A percentile compares a stretch with the other conserved stretches of the same genome.
These are phyloP conservation scores for Emydomyces testavorans DNA, from an alignment of 2,329 filamentous ascomycete species.

Conservation along the genomic window DNA sequence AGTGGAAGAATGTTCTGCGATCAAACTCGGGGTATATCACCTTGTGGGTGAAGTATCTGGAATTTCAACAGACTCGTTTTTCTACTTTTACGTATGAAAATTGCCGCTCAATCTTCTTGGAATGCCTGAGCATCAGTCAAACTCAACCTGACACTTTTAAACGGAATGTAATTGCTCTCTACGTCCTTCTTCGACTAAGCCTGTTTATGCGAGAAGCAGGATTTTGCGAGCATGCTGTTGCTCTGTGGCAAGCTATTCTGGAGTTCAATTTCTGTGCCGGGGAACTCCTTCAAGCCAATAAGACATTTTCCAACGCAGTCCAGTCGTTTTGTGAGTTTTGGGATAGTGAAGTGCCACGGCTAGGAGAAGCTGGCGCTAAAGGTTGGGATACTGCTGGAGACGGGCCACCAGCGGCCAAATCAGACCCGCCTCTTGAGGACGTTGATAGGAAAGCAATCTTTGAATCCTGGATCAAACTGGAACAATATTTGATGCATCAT, in stretches of 20 bases:
- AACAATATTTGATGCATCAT: conserved; percentile 40
- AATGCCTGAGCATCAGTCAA: conserved; percentile 42
- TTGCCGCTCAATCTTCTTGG: conserved; percentile 48
- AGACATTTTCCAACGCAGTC: conserved; percentile 16
- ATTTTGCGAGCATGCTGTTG: conserved; percentile 63
- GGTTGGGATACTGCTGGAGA: conserved; percentile 49
- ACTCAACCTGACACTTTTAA: conserved; percentile 15
- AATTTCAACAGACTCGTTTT: conserved; percentile 59
- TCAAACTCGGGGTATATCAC: conserved; percentile 47
- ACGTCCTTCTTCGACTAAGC: conserved; percentile 65
- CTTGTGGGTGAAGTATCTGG: conserved; percentile 63
- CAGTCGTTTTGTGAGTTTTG: conserved; percentile 61
- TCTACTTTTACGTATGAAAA: conserved; percentile 56
- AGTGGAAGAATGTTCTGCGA: conserved; percentile 54
- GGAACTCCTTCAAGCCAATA: conserved; percentile 18
- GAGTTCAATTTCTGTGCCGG: conserved; percentile 59
- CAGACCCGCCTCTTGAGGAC: conserved; percentile 18
- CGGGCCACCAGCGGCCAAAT: conserved; percentile 27
- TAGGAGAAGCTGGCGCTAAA: conserved; percentile 60
- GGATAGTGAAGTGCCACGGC: conserved; percentile 68
- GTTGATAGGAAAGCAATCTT: conserved; percentile 27
- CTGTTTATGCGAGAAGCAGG: conserved; percentile 64
- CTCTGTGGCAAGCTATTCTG: conserved; percentile 70
- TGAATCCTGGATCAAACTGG: conserved; percentile 40
- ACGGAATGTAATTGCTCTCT: conserved; percentile 42